Evolutionary conservation across 75 land plant species (phyloP), one percentile per base, ranked within the genome.

Genomic region (Chamaecyparis obtusa): DNA sequence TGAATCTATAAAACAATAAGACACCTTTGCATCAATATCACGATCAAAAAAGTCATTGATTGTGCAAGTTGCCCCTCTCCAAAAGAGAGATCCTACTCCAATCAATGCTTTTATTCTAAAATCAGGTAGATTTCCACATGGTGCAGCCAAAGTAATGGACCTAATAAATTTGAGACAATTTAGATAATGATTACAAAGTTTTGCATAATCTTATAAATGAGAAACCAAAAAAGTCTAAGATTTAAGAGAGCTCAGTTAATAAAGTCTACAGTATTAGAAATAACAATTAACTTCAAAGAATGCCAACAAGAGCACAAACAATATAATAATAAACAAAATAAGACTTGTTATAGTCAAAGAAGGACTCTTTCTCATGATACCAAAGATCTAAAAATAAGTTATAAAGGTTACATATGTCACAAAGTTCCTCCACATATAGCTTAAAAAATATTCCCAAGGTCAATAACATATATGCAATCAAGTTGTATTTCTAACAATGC

Each of bases 41-140:
- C 94, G 88, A 80, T 97, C 98, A 89, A 97, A 92, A 33, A 97
- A 91, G 86, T 97, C 99, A 94, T 97, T 97, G 9, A 97, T 86
- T 27, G 99, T 97, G 92, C 99, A 97, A 43, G 96, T 98, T 75
- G 98, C 96, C 33, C 99, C 99, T 77, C 99, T 87, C 76, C 96
- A 86, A 55, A 97, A 92, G 37, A 97, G 54, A 27, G 98, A 94
- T 14, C 99, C 99, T 35, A 91, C 86, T 36, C 99, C 98, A 92
- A 97, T 95, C 35, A 96, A 86, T 14, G 90, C 36, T 88, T 96
- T 21, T 94, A 95, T 90, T 88, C 93, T 93, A 15, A 97, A 85
- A 90, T 97, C 96, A 39, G 97, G 99, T 72, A 96, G 83, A 57
- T 85, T 89, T 77, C 95, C 99, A 51, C 91, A 91, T 24, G 88